These are phyloP conservation scores for Venustampulla echinocandica DNA, from an alignment of 495 filamentous ascomycete genomes.

Conservation along the genomic window DNA sequence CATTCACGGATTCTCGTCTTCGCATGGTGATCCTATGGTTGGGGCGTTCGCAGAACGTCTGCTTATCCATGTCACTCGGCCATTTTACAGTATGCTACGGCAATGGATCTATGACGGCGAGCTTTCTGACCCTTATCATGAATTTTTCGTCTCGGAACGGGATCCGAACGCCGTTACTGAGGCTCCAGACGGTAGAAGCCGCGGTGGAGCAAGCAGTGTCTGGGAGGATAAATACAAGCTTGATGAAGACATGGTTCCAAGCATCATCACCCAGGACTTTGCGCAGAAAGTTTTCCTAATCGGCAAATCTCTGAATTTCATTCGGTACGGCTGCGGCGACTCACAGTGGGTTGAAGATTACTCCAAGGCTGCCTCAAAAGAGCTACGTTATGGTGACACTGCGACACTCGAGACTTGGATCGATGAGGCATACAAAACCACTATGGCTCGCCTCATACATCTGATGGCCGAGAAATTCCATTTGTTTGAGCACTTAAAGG, in stretches of 20 bases:
- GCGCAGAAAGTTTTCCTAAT: slow-evolving; percentile 94
- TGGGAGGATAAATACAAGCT: slow-evolving; percentile 98
- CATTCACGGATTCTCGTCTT: slow-evolving; percentile 86
- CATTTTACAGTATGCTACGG: slow-evolving; percentile 93
- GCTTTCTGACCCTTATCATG: slow-evolving; percentile 86
- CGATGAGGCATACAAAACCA: slow-evolving; percentile 93
- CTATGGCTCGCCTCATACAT: slow-evolving; percentile 89
- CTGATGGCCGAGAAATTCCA: slow-evolving; percentile 93
- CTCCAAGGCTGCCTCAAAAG: slow-evolving; percentile 88
- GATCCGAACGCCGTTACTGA: slow-evolving; percentile 38
- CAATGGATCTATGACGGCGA: slow-evolving; percentile 99
- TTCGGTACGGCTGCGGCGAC: slow-evolving; percentile 88
- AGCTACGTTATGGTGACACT: slow-evolving; percentile 89
- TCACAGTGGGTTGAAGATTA: slow-evolving; percentile 93
- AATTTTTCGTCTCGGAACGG: slow-evolving; percentile 92
- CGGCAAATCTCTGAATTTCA: slow-evolving; percentile 97
- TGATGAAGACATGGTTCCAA: slow-evolving; percentile 76
- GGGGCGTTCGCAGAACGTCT: slow-evolving; percentile 89
- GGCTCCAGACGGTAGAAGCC: slow-evolving; percentile 39
- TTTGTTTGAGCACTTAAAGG: slow-evolving; percentile 83
- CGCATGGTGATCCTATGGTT: slow-evolving; percentile 93
- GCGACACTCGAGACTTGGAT: slow-evolving; percentile 85
- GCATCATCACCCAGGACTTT: slow-evolving; percentile 85
- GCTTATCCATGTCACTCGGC: slow-evolving; percentile 81
- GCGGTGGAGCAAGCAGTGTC: slow-evolving; percentile 74